Evolutionary conservation across 306 rosid species (phyloP).

Genomic region (Ochetophila trinervis): DNA sequence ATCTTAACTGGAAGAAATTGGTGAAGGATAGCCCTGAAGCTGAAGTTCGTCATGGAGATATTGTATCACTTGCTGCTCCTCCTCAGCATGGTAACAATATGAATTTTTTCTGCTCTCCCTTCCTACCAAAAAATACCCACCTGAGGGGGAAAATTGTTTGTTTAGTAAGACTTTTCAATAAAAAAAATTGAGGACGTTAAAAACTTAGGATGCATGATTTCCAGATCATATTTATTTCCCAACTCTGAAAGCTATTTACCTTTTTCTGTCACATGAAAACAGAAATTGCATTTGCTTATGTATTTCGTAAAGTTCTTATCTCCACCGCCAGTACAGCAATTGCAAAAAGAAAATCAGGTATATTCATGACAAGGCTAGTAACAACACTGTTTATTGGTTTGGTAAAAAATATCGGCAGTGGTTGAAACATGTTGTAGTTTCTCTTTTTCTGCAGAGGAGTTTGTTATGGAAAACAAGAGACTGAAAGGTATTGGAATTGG

Average conservation of each 20-base stretch:
- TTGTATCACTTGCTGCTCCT: slow-evolving; percentile 80
- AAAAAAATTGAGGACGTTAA: no score
- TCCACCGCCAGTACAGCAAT: slow-evolving; percentile 32
- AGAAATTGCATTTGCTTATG: slow-evolving; percentile 76
- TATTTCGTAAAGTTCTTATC: slow-evolving; percentile 66
- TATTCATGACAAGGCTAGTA: slow-evolving; percentile 12
- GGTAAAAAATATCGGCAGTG: background rate
- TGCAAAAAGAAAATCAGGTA: slow-evolving; percentile 88
- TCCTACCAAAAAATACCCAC: background rate
- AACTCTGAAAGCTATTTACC: slow-evolving; percentile 17
- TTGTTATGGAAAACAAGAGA: slow-evolving; percentile 70
- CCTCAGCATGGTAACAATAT: slow-evolving; percentile 68
- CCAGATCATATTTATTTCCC: background rate
- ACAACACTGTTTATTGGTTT: background rate
- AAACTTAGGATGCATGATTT: background rate
- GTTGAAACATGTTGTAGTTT: background rate
- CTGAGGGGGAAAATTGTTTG: no score
- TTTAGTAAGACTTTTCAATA: no score
- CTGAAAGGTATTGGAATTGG: slow-evolving; percentile 93
- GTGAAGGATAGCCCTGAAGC: slow-evolving; percentile 53
- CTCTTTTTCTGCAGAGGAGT: slow-evolving; percentile 47
- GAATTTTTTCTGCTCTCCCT: background rate
- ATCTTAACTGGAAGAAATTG: slow-evolving; percentile 76
- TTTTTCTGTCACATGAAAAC: slow-evolving; percentile 24
- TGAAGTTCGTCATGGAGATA: slow-evolving; percentile 80